These are phyloP conservation scores for Candida dubliniensis DNA, from an alignment of 1,139 yeast species.

Conservation along the genomic window DNA sequence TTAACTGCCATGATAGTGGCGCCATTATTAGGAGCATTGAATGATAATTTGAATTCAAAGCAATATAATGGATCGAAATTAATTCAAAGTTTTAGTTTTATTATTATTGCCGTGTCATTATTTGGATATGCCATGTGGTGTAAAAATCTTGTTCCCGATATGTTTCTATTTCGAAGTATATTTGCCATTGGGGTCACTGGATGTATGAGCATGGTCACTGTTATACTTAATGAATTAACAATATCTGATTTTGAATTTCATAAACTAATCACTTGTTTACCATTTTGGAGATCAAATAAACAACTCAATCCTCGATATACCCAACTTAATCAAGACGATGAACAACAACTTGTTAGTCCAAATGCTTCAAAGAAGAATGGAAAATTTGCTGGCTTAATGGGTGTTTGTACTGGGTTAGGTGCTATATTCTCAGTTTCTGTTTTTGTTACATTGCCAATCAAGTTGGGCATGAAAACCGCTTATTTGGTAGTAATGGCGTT, in stretches of 20 bases:
- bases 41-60: slow-evolving; percentile 42
- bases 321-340: background rate
- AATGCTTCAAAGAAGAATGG: slow-evolving; percentile 41
- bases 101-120: slow-evolving; percentile 47
- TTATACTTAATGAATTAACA: slow-evolving; percentile 53
- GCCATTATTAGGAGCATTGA: slow-evolving; percentile 63
- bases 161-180: slow-evolving; percentile 50
- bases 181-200: slow-evolving; percentile 63
- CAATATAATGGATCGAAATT: slow-evolving; percentile 51
- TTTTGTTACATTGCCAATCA: slow-evolving; percentile 50
- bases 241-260: slow-evolving; percentile 42
- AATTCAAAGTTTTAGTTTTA: slow-evolving; percentile 49
- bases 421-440: slow-evolving; percentile 59
- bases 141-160: slow-evolving; percentile 38
- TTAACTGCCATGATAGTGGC: slow-evolving; percentile 52
- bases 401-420: slow-evolving; percentile 65
- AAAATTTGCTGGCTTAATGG: slow-evolving; percentile 58
- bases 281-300: slow-evolving; percentile 22
- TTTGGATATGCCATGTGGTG: slow-evolving; percentile 46
- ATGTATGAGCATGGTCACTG: slow-evolving; percentile 51
- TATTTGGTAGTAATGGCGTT: slow-evolving; percentile 49
- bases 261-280: no score
- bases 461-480: slow-evolving; percentile 42
- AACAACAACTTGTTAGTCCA: background rate
- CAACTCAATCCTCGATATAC: slow-evolving; percentile 3